Percentiles rank a stretch among this genome's conserved stretches.
These are phyloP conservation scores for Euryodendron excelsum DNA, from an alignment of 148 eudicot genomes.

Conservation along the genomic window DNA sequence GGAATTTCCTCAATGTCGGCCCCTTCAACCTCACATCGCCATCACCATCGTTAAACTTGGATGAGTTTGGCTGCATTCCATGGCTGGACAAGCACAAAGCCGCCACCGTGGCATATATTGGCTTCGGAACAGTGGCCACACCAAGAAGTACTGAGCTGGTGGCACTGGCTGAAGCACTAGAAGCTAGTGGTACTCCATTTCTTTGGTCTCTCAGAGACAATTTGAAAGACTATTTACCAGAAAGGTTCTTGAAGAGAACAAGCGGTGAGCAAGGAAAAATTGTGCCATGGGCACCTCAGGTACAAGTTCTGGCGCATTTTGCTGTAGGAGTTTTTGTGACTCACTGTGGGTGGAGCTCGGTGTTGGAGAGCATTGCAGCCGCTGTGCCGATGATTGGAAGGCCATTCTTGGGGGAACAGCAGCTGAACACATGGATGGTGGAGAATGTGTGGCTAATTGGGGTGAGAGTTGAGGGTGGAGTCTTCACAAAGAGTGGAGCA, in stretches of 20 bases:
- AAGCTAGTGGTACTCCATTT: constrained; percentile 39
- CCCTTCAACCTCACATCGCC: constrained; percentile 46
- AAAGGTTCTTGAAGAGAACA: constrained; percentile 37
- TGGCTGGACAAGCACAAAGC: constrained; percentile 48
- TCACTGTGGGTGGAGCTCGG: constrained; percentile 83
- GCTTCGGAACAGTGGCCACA: constrained; percentile 51
- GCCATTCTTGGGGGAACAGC: constrained; percentile 67
- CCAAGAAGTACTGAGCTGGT: constrained; percentile 40
- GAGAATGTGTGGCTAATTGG: constrained; percentile 52
- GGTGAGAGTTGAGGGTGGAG: constrained; percentile 40
- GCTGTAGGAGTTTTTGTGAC: constrained; percentile 56
- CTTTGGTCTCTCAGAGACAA: constrained; percentile 58
- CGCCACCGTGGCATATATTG: constrained; percentile 46
- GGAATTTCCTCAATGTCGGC: constrained; percentile 43
- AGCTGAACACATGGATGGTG: constrained; percentile 42
- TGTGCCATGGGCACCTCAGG: constrained; percentile 76
- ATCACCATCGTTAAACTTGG: constrained; percentile 1
- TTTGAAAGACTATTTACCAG: constrained; percentile 27
- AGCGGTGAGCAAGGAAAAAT: constrained; percentile 39
- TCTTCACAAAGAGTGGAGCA: constrained; percentile 27
- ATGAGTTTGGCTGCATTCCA: constrained; percentile 39
- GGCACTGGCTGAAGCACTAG: constrained; percentile 58
- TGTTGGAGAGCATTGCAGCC: constrained; percentile 54
- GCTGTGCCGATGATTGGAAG: constrained; percentile 68
- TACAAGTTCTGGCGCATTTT: constrained; percentile 40